Conservation (phyloP, 495 filamentous ascomycete genomes). For the Penicillium ucsense region DNA sequence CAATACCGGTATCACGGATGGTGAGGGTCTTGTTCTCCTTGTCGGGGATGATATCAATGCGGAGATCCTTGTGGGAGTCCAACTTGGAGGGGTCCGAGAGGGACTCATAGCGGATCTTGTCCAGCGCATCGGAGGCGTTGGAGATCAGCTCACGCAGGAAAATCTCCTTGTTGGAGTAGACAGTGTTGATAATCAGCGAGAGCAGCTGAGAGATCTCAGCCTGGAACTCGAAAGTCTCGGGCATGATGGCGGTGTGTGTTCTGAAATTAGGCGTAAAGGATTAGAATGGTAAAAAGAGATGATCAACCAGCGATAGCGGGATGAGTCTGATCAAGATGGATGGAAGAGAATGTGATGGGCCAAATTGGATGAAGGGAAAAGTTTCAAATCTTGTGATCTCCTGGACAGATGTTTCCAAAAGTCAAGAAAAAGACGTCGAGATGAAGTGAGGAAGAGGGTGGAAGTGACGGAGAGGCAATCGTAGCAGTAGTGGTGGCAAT, state of each 20-base stretch:
- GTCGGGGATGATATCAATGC: slow-evolving; percentile 96
- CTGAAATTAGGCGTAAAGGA: not conserved
- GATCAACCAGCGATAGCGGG: not conserved
- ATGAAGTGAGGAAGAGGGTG: slow-evolving; percentile 4
- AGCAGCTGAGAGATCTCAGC: slow-evolving; percentile 99
- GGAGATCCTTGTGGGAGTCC: slow-evolving; percentile 90
- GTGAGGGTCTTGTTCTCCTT: slow-evolving; percentile 95
- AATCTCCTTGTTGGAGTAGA: slow-evolving; percentile 99
- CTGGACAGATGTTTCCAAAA: no score
- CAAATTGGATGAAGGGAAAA: not conserved
- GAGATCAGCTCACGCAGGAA: slow-evolving; percentile 97
- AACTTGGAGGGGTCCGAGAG: slow-evolving; percentile 96
- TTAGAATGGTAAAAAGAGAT: slow-evolving; percentile 1
- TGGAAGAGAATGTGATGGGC: not conserved
- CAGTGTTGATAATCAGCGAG: slow-evolving; percentile 98
- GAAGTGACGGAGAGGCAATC: not conserved
- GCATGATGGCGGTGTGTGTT: slow-evolving; percentile 50
- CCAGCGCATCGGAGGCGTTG: slow-evolving; percentile 95
- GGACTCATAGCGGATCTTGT: slow-evolving; percentile 99
- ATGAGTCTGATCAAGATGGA: not conserved
- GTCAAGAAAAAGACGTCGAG: not conserved
- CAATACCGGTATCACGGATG: slow-evolving; percentile 95
- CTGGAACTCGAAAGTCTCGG: slow-evolving; percentile 99
- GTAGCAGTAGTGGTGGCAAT: not conserved
- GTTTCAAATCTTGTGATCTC: not conserved